These are phyloP conservation scores for Thelonectria discophora DNA, from an alignment of 2,329 filamentous ascomycete species.

Conservation along the genomic window DNA sequence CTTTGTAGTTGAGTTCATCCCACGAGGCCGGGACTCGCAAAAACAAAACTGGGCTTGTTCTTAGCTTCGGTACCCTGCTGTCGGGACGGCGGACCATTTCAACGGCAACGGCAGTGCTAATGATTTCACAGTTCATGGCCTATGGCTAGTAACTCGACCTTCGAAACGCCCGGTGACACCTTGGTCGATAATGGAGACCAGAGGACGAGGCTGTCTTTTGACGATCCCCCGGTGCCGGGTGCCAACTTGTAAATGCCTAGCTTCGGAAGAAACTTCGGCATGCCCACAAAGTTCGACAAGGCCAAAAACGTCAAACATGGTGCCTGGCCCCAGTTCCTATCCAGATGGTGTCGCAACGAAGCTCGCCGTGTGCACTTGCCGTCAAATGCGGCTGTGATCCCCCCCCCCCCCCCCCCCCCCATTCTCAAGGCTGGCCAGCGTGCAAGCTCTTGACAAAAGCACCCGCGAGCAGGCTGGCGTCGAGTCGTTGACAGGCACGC, in stretches of 20 bases:
- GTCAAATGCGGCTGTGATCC: slow-evolving; percentile 37
- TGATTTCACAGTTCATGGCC: slow-evolving; percentile 8
- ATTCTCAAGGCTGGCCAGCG: slow-evolving; percentile 2
- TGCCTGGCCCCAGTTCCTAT: slow-evolving; percentile 26
- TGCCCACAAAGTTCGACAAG: slow-evolving; percentile 14
- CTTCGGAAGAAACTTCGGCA: slow-evolving; percentile 5
- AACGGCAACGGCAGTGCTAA: neutral
- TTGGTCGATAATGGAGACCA: neutral
- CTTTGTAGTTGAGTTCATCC: neutral
- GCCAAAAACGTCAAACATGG: slow-evolving; percentile 26
- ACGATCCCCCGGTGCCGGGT: slow-evolving; percentile 12
- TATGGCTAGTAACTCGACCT: slow-evolving; percentile 4
- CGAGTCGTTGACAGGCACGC: neutral
- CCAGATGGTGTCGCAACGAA: slow-evolving; percentile 31
- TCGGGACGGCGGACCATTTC: neutral
- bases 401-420: slow-evolving; percentile 14
- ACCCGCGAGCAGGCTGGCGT: neutral
- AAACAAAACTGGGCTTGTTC: slow-evolving; percentile 2
- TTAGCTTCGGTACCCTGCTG: slow-evolving; percentile 14
- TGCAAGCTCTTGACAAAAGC: neutral
- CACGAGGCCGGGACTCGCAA: slow-evolving; percentile 2
- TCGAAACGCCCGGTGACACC: slow-evolving; percentile 21
- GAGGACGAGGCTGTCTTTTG: slow-evolving; percentile 9
- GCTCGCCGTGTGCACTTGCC: slow-evolving; percentile 32
- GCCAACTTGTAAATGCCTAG: slow-evolving; percentile 10